phyloP scores from a whole-genome alignment of 805 yeast species.

The Candida ponderosae region DNA sequence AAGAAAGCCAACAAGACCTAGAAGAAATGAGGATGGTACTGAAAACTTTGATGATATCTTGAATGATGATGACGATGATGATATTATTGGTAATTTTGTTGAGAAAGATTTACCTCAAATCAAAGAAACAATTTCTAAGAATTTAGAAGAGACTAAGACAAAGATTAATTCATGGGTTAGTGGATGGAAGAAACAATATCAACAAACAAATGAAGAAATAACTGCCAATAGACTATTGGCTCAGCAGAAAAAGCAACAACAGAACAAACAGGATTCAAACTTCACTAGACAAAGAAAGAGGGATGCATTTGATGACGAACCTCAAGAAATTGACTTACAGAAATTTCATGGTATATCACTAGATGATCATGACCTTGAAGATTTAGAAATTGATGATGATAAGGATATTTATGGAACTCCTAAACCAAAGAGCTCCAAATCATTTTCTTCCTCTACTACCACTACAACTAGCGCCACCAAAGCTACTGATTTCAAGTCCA shows the following conservation, averaged over 20 bases:
- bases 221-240: conserved; percentile 2
- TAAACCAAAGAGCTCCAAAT: conserved; percentile 5
- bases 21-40: conserved; percentile 5
- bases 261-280: conserved; percentile 11
- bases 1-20: conserved; percentile 18
- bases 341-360: conserved; percentile 40
- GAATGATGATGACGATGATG: conserved; percentile 33
- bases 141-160: conserved; percentile 72
- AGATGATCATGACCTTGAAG: conserved; percentile 20
- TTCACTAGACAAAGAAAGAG: too few relatives aligned
- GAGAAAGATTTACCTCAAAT: conserved; percentile 50
- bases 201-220: conserved; percentile 1
- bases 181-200: conserved; percentile 18
- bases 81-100: conserved; percentile 49
- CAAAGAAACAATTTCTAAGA: conserved; percentile 60
- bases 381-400: background rate
- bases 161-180: conserved; percentile 65
- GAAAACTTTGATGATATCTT: conserved; percentile 4
- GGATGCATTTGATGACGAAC: conserved; percentile 41
- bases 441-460: conserved; percentile 7
- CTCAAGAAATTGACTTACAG: conserved; percentile 41
- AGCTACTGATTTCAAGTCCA: conserved; percentile 7
- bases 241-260: conserved; percentile 7
- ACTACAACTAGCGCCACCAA: too few relatives aligned
- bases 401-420: conserved; percentile 18